phyloP scores from a whole-genome alignment of 768 basidiomycete genomes.

The Tulasnella sp. region DNA sequence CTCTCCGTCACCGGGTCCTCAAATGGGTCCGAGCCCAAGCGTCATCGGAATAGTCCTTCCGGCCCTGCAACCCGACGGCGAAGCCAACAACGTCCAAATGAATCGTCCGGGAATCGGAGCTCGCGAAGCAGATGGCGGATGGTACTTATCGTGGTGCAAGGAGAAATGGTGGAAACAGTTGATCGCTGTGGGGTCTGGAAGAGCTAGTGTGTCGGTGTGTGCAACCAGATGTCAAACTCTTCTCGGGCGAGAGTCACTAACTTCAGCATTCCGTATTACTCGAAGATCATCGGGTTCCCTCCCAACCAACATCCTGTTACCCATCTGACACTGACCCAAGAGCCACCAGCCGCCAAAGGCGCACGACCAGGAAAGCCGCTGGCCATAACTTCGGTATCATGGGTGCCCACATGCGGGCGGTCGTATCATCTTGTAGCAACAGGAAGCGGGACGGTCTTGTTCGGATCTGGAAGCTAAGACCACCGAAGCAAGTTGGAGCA shows the following conservation, averaged over 20 bases:
- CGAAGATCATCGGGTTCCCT: slow-evolving; percentile 70
- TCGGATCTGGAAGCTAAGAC: slow-evolving; percentile 84
- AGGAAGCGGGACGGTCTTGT: slow-evolving; percentile 87
- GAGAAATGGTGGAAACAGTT: slow-evolving; percentile 95
- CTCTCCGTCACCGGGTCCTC: slow-evolving; percentile 55
- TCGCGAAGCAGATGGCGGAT: slow-evolving; percentile 86
- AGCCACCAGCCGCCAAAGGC: slow-evolving; percentile 41
- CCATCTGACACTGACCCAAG: slow-evolving; percentile 62
- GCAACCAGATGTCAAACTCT: background rate
- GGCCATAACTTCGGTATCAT: slow-evolving; percentile 82
- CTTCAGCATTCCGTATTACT: background rate
- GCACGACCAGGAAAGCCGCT: slow-evolving; percentile 48
- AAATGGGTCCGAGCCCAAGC: background rate
- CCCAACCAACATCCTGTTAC: slow-evolving; percentile 69
- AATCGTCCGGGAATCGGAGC: slow-evolving; percentile 56
- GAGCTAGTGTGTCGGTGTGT: slow-evolving; percentile 69
- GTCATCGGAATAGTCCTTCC: background rate
- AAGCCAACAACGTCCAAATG: slow-evolving; percentile 38
- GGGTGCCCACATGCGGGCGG: slow-evolving; percentile 94
- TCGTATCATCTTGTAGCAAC: slow-evolving; percentile 94
- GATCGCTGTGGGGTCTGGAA: slow-evolving; percentile 75
- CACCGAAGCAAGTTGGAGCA: slow-evolving; percentile 52
- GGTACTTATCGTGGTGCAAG: slow-evolving; percentile 95
- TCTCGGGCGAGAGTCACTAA: background rate
- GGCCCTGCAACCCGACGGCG: slow-evolving; percentile 39